Base-by-base conservation (phyloP, 2,329 filamentous ascomycete genomes). In the Trichoderma pleuroti region DNA sequence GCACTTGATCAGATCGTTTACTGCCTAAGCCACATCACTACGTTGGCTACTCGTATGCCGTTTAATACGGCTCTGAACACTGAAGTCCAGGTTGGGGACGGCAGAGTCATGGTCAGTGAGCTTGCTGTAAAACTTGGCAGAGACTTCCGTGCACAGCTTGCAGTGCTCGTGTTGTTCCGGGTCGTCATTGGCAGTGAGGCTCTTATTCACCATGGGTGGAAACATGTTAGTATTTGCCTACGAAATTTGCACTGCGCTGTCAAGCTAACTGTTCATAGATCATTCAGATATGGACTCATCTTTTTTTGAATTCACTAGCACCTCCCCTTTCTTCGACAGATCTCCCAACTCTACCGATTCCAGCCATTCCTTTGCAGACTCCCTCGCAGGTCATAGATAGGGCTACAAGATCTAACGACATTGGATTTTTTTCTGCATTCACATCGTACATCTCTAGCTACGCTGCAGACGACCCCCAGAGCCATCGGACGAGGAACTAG, bases 391-490 rank as follows among this genome's bases (percentile, higher is more conserved):
- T 98, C 62, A 94, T 99, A 74, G 96, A 98, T 78, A 90, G 95
- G 70, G 94, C 91, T 70, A 86, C 92, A 54, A 92, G 93, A 73
- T 85, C 90, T 39, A 88, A 86, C 71, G 96, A 99, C 32, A 90
- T 90, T 3, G 94, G 96, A 7, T 88, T 99, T 63, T 94, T 99
- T 79, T 97, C 94, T 5, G 94, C 95, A 1, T 93, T 99, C 76
- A 97, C 95, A 0, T 97, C 93, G 6, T 99, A 98, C 77, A 94
- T 99, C 36, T 97, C 94, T n/a, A 98, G 95, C 80, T 98, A 99
- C 79, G 96, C 97, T 54, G 97, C 96, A 12, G 96, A 98, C 80
- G 96, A 99, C 77, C 96, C 96, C 96, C 96, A 0, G 96, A 99
- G 82, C 96, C 96, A 3, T 98, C 96, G 1, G 94, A 98, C 74